Base-by-base conservation (phyloP, 176 grass and related monocot genomes). In the bread wheat (Triticum aestivum) region DNA sequence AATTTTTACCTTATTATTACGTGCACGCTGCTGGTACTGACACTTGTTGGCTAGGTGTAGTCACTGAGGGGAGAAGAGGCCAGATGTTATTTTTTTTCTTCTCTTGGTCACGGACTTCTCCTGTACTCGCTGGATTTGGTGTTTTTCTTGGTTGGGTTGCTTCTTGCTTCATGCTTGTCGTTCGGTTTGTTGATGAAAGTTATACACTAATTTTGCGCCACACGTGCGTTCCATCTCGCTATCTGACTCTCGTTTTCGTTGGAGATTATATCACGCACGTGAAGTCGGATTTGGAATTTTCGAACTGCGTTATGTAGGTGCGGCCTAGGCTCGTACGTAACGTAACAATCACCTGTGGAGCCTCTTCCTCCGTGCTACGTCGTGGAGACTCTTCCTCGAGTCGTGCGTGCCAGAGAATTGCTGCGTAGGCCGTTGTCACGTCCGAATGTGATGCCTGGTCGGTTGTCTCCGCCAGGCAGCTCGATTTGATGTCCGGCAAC, bases 41-140 rank as follows among this genome's bases (percentile, higher is more conserved):
- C 20, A 69, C 56, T 73, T 79, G 77, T 75, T 64, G 35, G 65
- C 44, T 82, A 82, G 64, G 65, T 52, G 65, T 82, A 70, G 79
- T 44, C 66, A 27, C 21, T 58, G 13, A 34, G 61, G 52, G 2
- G 67, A 59, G 82, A 29, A 71, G 34, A 35, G 51, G 12, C 52
- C 68, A 21, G 45, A 58, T 61, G 21, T 12, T 47, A 6, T 51
- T 51, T 82, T 82, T 24, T 62, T 8, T 29, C 44, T 73, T 59
- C 54, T 38, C 17, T 82, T 58, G 65, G 33, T 38, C 68, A 23
- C 37, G 32, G 12, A 38, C 12, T 82, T 62, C 26, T 73, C 82
- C 34, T 78, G 61, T 51, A 52, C 24, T 44, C 1, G 3, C 47
- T 68, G 61, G 17, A 59, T 59, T 59, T 21, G 54, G 18, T 59